Evolutionary conservation across 116 monocot species (phyloP).

Genomic region (Dioscorea cayenensis): DNA sequence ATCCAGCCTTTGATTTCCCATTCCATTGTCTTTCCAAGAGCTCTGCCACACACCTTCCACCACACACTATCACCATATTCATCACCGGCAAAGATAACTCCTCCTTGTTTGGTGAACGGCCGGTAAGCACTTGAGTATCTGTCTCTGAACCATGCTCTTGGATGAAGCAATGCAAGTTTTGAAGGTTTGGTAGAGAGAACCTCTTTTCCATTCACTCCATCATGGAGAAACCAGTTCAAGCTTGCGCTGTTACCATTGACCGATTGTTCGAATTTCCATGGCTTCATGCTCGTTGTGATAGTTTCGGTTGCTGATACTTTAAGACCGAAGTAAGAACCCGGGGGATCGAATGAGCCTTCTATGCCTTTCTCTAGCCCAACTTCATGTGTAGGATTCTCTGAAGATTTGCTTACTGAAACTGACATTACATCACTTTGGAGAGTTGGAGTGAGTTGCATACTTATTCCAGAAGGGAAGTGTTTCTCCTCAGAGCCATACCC

Average conservation of each 20-base stretch:
- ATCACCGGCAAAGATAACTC: slow-evolving; percentile 72
- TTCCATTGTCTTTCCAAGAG: slow-evolving; percentile 44
- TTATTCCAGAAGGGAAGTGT: slow-evolving; percentile 64
- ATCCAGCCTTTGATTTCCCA: slow-evolving; percentile 70
- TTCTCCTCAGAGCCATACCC: slow-evolving; percentile 66
- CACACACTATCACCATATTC: slow-evolving; percentile 69
- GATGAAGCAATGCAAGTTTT: slow-evolving; percentile 46
- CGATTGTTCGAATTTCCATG: slow-evolving; percentile 79
- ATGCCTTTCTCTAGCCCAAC: slow-evolving; percentile 39
- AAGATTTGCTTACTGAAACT: slow-evolving; percentile 61
- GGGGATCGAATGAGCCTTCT: slow-evolving; percentile 63
- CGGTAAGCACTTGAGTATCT: slow-evolving; percentile 54
- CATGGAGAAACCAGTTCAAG: slow-evolving; percentile 71
- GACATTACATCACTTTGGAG: slow-evolving; percentile 46
- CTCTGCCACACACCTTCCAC: slow-evolving; percentile 47
- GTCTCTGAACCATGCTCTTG: slow-evolving; percentile 54
- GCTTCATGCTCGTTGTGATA: slow-evolving; percentile 48
- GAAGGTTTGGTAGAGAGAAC: slow-evolving; percentile 62
- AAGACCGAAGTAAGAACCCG: slow-evolving; percentile 34
- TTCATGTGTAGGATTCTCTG: slow-evolving; percentile 53
- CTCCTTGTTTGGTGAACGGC: slow-evolving; percentile 75
- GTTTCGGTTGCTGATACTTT: slow-evolving; percentile 39
- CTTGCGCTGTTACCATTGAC: slow-evolving; percentile 41
- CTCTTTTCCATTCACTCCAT: slow-evolving; percentile 54
- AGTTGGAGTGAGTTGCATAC: slow-evolving; percentile 55